A percentile compares a stretch with the other conserved stretches of the same genome.
These are phyloP conservation scores for Trypanosoma grayi DNA, from an alignment of 208 protist genomes.

Conservation along the genomic window DNA sequence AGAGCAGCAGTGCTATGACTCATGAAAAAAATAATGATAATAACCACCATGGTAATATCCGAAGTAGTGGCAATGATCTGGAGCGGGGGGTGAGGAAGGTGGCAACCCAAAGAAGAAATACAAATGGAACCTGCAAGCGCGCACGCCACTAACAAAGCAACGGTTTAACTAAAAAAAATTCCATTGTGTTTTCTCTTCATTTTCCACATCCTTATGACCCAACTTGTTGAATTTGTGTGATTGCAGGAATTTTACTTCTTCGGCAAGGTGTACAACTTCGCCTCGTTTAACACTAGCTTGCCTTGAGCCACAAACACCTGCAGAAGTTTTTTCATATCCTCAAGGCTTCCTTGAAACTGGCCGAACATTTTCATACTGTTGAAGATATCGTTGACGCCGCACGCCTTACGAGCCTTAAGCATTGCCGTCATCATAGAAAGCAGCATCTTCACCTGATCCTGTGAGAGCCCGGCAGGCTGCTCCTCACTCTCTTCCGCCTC, in stretches of 20 bases:
- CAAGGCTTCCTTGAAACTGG: constrained; percentile 47
- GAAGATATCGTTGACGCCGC: constrained; percentile 65
- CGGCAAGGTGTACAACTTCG: constrained; percentile 54
- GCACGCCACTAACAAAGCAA: not conserved
- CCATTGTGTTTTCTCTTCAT: not conserved
- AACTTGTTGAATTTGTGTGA: too few species aligned
- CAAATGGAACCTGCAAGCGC: not conserved
- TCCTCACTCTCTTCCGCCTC: constrained; percentile 38
- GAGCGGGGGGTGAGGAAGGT: not conserved
- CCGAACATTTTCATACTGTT: constrained; percentile 86
- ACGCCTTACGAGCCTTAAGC: constrained; percentile 43
- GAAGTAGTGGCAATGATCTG: not conserved
- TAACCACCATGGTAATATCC: not conserved
- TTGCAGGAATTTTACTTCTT: not conserved
- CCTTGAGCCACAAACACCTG: constrained; percentile 56
- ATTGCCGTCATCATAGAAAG: constrained; percentile 67
- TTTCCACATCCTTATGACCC: not conserved
- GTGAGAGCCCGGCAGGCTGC: constrained; percentile 40
- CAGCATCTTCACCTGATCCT: constrained; percentile 67
- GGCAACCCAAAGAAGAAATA: not conserved
- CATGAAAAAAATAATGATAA: constrained; percentile 7
- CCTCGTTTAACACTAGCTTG: constrained; percentile 53
- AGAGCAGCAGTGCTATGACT: not conserved
- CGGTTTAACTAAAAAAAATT: too few species aligned
- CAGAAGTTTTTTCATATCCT: constrained; percentile 65